These are phyloP conservation scores for Apostasia shenzhenica DNA, from an alignment of 106 monocot genomes.

Conservation along the genomic window DNA sequence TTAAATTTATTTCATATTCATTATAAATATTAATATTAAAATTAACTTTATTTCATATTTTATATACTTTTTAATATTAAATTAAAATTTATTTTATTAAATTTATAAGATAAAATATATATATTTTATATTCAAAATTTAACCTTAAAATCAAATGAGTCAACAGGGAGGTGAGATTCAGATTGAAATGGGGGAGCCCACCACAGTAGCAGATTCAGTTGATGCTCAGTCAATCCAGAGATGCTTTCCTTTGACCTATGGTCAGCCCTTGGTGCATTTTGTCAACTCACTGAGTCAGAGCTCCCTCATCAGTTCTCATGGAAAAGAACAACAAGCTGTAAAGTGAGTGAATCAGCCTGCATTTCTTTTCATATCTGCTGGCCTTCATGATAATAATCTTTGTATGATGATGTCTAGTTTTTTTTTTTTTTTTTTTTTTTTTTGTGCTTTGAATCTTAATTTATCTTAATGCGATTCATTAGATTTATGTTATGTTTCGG, in stretches of 20 bases:
- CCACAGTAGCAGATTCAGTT: slow-evolving; percentile 27
- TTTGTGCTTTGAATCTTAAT: background rate
- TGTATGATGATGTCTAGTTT: background rate
- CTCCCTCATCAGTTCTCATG: background rate
- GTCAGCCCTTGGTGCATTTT: slow-evolving; percentile 35
- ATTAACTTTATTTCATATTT: background rate
- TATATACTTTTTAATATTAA: background rate
- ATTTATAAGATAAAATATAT: background rate
- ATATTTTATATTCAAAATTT: background rate
- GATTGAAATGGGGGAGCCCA: slow-evolving; percentile 24
- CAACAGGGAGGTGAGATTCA: slow-evolving; percentile 10
- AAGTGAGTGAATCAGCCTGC: slow-evolving; percentile 10
- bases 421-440: background rate
- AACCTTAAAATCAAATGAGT: background rate
- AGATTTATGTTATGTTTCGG: too few species aligned
- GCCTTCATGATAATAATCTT: too few species aligned
- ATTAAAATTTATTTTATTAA: background rate
- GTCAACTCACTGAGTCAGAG: slow-evolving; percentile 7
- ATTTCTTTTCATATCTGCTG: background rate
- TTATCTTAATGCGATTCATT: too few species aligned
- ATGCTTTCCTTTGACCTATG: slow-evolving; percentile 38
- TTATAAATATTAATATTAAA: background rate
- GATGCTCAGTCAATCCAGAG: slow-evolving; percentile 37
- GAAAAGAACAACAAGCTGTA: slow-evolving; percentile 20
- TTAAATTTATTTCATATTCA: too few species aligned